Conservation (phyloP, 1,284 basidiomycete species). For the Xerocomus nothofagi region DNA sequence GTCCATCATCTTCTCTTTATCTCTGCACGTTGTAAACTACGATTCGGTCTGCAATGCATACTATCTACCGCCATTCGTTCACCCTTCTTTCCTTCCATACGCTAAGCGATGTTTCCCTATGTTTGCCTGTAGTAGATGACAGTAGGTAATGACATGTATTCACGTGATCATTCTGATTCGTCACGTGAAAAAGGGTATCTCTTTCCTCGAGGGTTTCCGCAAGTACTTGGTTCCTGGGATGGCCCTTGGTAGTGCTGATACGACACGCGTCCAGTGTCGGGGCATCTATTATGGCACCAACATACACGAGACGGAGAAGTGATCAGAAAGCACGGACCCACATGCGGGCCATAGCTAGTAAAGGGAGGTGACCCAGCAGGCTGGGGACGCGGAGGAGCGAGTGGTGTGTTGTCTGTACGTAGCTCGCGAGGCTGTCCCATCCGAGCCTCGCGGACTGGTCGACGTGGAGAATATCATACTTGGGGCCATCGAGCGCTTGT, state of each 20-base stretch:
- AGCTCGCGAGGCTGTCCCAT: slow-evolving; percentile 1
- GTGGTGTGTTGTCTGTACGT: not conserved
- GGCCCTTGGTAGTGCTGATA: not conserved
- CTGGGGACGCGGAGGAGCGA: slow-evolving; percentile 3
- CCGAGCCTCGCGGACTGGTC: slow-evolving; percentile 1
- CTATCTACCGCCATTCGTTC: slow-evolving; percentile 17
- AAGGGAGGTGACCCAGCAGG: slow-evolving; percentile 8
- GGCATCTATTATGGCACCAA: not conserved
- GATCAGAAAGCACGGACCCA: not conserved
- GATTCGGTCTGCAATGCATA: slow-evolving; percentile 28
- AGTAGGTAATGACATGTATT: slow-evolving; percentile 8
- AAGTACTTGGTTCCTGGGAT: slow-evolving; percentile 8
- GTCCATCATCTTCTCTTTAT: slow-evolving; percentile 18
- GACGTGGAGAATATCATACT: not conserved
- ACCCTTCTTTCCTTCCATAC: slow-evolving; percentile 6
- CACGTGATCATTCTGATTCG: slow-evolving; percentile 25
- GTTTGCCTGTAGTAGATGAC: slow-evolving; percentile 1
- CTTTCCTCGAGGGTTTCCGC: slow-evolving; percentile 7
- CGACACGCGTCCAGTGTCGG: slow-evolving; percentile 1
- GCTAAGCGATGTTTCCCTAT: slow-evolving; percentile 6
- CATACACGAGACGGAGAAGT: not conserved
- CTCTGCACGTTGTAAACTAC: slow-evolving; percentile 32
- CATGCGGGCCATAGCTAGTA: not conserved
- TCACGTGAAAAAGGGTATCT: slow-evolving; percentile 28
- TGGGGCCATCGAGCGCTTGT: slow-evolving; percentile 3